These are phyloP conservation scores for Sclerotinia trifoliorum DNA, from an alignment of 2,329 filamentous ascomycete genomes.

Conservation along the genomic window DNA sequence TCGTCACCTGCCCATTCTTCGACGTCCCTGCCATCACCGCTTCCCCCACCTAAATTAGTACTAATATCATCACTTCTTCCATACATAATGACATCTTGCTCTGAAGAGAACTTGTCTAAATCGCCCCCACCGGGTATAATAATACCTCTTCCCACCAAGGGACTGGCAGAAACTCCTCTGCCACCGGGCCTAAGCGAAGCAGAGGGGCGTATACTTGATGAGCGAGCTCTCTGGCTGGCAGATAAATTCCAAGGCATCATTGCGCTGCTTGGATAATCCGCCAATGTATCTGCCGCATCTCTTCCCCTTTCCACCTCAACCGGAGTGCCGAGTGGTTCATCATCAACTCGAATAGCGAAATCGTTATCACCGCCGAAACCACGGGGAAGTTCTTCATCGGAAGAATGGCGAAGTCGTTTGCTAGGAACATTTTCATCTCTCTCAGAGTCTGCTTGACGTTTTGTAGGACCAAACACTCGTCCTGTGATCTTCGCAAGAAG, in stretches of 20 bases:
- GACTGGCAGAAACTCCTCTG: conserved; percentile 58
- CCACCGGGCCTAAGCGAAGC: conserved; percentile 35
- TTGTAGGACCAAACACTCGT: not conserved
- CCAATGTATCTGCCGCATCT: conserved; percentile 63
- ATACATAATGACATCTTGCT: conserved; percentile 18
- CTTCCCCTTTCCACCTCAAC: conserved; percentile 67
- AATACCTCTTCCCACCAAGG: conserved; percentile 52
- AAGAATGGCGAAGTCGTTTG: not conserved
- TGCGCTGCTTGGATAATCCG: conserved; percentile 63
- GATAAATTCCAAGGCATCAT: conserved; percentile 66
- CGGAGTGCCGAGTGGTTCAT: conserved; percentile 33
- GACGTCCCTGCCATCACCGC: not conserved
- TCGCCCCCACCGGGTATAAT: conserved; percentile 30
- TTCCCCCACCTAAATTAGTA: not conserved
- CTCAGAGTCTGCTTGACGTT: not conserved
- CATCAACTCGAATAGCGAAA: conserved; percentile 44
- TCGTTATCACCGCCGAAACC: conserved; percentile 36
- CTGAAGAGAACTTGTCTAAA: conserved; percentile 30
- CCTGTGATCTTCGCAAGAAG: conserved; percentile 45
- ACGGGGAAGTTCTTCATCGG: conserved; percentile 36
- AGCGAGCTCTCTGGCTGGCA: conserved; percentile 46
- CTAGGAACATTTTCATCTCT: not conserved
- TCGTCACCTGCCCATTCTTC: not conserved
- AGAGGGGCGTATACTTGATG: conserved; percentile 40
- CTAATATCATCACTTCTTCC: conserved; percentile 9